A percentile compares a stretch with the other conserved stretches of the same genome.
Conservation (phyloP, 1,139 yeast genomes). For the Suhomyces chickasaworum region DNA sequence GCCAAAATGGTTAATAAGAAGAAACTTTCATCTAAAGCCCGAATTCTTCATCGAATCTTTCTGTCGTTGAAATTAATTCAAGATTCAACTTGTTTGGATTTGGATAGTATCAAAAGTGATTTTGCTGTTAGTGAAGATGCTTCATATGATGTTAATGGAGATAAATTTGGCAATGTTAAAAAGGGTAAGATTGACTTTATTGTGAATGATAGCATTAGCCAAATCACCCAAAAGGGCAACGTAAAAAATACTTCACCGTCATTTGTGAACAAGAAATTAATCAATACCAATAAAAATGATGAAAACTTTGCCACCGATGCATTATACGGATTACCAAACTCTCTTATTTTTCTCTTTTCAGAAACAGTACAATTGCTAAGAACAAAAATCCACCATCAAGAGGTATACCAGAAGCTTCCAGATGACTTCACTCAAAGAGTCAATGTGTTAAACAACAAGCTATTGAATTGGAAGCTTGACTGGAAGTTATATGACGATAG, state of each 20-base stretch:
- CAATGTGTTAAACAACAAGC: conserved; percentile 49
- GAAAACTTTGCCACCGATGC: conserved; percentile 77
- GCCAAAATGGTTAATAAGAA: conserved; percentile 69
- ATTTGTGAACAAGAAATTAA: conserved; percentile 47
- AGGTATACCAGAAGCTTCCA: conserved; percentile 36
- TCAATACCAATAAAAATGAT: conserved; percentile 47
- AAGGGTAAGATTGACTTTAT: conserved; percentile 51
- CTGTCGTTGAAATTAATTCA: conserved; percentile 75
- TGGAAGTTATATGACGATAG: conserved; percentile 46
- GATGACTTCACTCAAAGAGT: conserved; percentile 48
- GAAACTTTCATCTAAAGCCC: conserved; percentile 72
- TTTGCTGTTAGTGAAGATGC: conserved; percentile 32
- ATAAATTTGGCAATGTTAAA: conserved; percentile 27
- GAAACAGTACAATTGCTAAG: conserved; percentile 68
- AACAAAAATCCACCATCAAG: conserved; percentile 56
- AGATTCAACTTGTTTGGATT: conserved; percentile 65
- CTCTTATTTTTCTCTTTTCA: conserved; percentile 69
- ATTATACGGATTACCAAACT: conserved; percentile 81
- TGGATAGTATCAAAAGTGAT: conserved; percentile 41
- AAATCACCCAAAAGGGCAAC: conserved; percentile 9
- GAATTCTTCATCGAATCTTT: conserved; percentile 74
- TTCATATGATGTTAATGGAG: conserved; percentile 46
- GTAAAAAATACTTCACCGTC: conserved; percentile 36
- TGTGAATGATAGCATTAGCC: conserved; percentile 32
- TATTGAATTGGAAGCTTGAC: conserved; percentile 68